phyloP scores from a whole-genome alignment of 2,329 filamentous ascomycete genomes.

The Epichloe elymi region DNA sequence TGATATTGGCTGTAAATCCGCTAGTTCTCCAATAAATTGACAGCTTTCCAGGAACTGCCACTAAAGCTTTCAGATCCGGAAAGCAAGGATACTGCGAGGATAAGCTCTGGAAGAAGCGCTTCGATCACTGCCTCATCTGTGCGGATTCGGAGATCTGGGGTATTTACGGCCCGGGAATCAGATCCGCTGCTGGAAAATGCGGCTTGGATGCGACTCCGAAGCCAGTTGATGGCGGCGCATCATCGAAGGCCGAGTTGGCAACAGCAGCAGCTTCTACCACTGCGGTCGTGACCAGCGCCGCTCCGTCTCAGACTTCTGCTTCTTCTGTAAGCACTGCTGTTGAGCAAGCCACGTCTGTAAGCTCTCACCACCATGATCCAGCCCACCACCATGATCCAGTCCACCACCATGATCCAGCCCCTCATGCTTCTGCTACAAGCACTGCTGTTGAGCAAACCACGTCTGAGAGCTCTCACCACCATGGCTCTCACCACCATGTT shows the following conservation, averaged over 20 bases:
- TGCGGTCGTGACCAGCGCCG: slow-evolving; percentile 1
- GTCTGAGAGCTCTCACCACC: too few relatives aligned
- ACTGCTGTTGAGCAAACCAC: too few relatives aligned
- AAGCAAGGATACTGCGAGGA: slow-evolving; percentile 18
- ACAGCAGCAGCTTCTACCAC: slow-evolving; percentile 5
- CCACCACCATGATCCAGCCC: neutral
- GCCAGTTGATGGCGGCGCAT: slow-evolving; percentile 5
- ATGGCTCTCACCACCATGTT: neutral
- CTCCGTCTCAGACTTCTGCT: neutral
- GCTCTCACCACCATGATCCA: neutral
- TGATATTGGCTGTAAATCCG: too few relatives aligned
- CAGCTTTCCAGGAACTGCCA: slow-evolving; percentile 16
- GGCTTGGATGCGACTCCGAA: slow-evolving; percentile 13
- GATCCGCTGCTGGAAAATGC: slow-evolving; percentile 23
- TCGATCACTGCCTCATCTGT: slow-evolving; percentile 32
- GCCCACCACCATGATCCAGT: neutral
- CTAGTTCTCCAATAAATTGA: too few relatives aligned
- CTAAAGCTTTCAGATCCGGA: slow-evolving; percentile 4
- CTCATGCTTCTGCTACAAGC: neutral
- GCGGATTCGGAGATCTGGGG: slow-evolving; percentile 31
- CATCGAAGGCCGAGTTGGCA: slow-evolving; percentile 5
- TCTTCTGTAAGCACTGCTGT: neutral
- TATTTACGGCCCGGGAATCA: slow-evolving; percentile 26
- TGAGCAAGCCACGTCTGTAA: neutral
- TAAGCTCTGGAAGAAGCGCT: slow-evolving; percentile 25